A percentile compares a stretch with the other conserved stretches of the same genome.
phyloP scores from a whole-genome alignment of 306 rosid species.

The Cyamopsis tetragonoloba region DNA sequence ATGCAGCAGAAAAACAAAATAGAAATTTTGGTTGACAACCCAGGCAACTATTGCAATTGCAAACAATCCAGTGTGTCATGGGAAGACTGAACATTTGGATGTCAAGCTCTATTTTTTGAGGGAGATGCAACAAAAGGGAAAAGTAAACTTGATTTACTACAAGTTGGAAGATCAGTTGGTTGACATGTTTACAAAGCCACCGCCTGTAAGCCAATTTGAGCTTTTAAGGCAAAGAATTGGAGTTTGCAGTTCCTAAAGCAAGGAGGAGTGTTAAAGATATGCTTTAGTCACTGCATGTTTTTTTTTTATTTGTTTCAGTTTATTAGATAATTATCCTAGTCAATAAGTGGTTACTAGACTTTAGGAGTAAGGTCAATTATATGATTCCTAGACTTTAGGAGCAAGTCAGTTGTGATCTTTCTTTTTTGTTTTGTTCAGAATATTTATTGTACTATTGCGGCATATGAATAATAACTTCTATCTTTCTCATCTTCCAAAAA shows the following conservation, averaged over 20 bases:
- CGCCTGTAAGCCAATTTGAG: neutral
- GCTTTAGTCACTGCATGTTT: neutral
- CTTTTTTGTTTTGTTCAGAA: no score
- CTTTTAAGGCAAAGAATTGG: neutral
- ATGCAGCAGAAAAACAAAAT: neutral
- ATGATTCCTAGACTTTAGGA: no score
- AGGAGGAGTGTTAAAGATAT: neutral
- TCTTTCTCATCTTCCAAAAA: no score
- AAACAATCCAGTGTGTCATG: neutral
- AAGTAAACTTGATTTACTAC: neutral
- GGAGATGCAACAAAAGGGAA: neutral
- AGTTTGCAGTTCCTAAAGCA: neutral
- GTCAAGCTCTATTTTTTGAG: neutral
- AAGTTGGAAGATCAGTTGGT: neutral
- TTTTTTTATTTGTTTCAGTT: neutral
- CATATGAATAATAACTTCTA: no score
- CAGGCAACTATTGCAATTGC: neutral
- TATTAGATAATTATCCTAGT: no score
- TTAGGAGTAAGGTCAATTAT: no score
- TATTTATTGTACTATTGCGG: no score
- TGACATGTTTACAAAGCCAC: neutral
- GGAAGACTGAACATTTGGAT: neutral
- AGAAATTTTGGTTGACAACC: neutral
- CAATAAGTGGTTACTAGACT: no score
- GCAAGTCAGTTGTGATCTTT: no score